Percentiles rank a stretch among this genome's conserved stretches.
Evolutionary conservation across 306 rosid genomes (phyloP).

Genomic region (Parietaria judaica): DNA sequence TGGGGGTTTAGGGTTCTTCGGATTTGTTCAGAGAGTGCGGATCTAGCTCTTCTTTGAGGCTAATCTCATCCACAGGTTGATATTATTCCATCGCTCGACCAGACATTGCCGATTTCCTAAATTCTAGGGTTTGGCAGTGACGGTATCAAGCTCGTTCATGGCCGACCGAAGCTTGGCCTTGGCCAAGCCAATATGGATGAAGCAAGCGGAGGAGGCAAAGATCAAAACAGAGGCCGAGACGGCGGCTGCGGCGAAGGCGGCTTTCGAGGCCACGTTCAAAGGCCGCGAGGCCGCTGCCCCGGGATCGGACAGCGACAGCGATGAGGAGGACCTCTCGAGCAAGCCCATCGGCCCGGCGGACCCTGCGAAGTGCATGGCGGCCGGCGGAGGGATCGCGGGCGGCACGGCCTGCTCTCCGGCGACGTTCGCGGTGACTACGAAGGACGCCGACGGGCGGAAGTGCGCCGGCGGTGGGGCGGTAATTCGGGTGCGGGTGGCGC

Average conservation of each 20-base stretch:
- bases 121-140: background rate
- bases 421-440: slow-evolving; percentile 61
- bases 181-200: slow-evolving; percentile 88
- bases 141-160: slow-evolving; percentile 29
- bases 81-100: too few relatives aligned
- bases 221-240: slow-evolving; percentile 90
- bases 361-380: slow-evolving; percentile 75
- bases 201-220: slow-evolving; percentile 96
- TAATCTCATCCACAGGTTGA: too few relatives aligned
- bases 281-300: slow-evolving; percentile 41
- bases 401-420: slow-evolving; percentile 88
- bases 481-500: slow-evolving; percentile 67
- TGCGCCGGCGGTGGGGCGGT: slow-evolving; percentile 60
- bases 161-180: slow-evolving; percentile 69
- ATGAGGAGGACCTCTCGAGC: slow-evolving; percentile 52
- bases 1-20: too few relatives aligned
- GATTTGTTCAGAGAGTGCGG: too few relatives aligned
- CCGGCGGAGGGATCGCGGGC: slow-evolving; percentile 82
- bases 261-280: slow-evolving; percentile 92
- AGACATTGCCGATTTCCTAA: too few relatives aligned
- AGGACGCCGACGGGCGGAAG: slow-evolving; percentile 86
- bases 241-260: slow-evolving; percentile 90
- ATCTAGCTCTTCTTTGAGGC: too few relatives aligned
- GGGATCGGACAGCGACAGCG: slow-evolving; percentile 76
- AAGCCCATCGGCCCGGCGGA: slow-evolving; percentile 93